Percentiles rank a stretch among this genome's conserved stretches.
phyloP scores from a whole-genome alignment of 768 basidiomycete genomes.

The Pleurotus cornucopiae region DNA sequence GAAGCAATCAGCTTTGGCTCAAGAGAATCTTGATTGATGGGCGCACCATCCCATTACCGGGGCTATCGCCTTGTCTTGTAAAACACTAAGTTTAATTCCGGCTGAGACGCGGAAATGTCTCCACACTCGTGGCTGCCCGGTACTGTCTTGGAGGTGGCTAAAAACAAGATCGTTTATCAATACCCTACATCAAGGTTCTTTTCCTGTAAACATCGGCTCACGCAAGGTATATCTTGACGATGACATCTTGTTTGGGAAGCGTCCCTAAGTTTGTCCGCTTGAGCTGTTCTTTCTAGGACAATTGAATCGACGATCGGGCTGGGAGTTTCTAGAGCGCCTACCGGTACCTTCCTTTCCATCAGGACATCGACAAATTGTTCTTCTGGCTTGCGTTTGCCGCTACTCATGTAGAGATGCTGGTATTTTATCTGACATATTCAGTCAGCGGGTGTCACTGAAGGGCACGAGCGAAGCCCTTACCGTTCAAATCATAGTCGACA shows the following conservation, averaged over 20 bases:
- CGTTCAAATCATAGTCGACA: conserved; percentile 15
- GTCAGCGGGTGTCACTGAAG: background rate
- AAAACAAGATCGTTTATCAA: background rate
- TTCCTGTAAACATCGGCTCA: background rate
- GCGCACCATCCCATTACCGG: conserved; percentile 29
- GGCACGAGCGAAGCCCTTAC: conserved; percentile 7
- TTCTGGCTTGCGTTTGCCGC: conserved; percentile 14
- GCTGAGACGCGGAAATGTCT: conserved; percentile 27
- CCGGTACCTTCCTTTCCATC: conserved; percentile 18
- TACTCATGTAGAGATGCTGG: conserved; percentile 12
- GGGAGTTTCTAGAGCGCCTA: background rate
- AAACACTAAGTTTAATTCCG: conserved; percentile 25
- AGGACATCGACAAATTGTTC: conserved; percentile 20
- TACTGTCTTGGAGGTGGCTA: conserved; percentile 3
- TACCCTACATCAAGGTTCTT: background rate
- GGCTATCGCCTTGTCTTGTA: conserved; percentile 30
- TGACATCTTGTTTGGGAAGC: conserved; percentile 7
- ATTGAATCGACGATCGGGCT: background rate
- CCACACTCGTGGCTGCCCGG: conserved; percentile 23
- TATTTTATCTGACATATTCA: conserved; percentile 13
- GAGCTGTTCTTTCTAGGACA: conserved; percentile 1
- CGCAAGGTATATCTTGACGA: conserved; percentile 7
- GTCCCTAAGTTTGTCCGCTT: background rate
- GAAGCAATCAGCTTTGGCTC: background rate
- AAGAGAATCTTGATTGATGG: background rate